Base-by-base conservation (phyloP, 73 alveolate species). In the Paramecium bursaria region DNA sequence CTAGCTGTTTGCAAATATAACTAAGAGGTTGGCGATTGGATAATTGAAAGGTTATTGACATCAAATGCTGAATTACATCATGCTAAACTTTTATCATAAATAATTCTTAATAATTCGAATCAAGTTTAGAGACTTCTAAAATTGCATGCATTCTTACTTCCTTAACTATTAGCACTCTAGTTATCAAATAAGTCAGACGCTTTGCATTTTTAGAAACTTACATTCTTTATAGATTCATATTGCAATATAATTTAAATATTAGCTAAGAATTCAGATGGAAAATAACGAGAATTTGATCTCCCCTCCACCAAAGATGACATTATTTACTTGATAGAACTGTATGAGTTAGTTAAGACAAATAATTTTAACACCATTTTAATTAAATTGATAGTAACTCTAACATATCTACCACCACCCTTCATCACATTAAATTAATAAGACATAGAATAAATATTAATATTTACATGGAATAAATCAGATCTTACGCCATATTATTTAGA, bases 371-470 rank as follows among this genome's bases (percentile, higher is more conserved):
- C 33, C 22, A 21, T 67, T 21, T 27, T 67, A 2, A 67, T 67
- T 7, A 67, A 67, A 42, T 42, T 67, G 9, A 67, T 67, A 7
- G 82, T 42, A 1, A 67, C 27, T 11, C 49, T 67, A 0, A 67
- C 82, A 9, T 67, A 67, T 35, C 39, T 67, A 7, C 82, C 82
- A 39, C 82, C 33, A 19, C 82, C 82, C 1, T 67, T 25, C 27
- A 13, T 31, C n/a, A n/a, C n/a, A n/a, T 31, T 42, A 31, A 19
- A 67, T 67, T 67, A 57, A n/a, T n/a, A 67, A 35, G 57, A 67
- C 17, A 21, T 67, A 0, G 82, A 67, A 35, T 67, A 67, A 25
- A 67, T 67, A 2, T 14, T 67, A 2, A 30, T 19, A 4, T 67
- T 67, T 67, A 67, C 82, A 13, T 42, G 33, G 26, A 47, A 67